Evolutionary conservation across 2,329 filamentous ascomycete species (phyloP), one percentile per base, ranked within the genome.

Genomic region (Botrytis fragariae): DNA sequence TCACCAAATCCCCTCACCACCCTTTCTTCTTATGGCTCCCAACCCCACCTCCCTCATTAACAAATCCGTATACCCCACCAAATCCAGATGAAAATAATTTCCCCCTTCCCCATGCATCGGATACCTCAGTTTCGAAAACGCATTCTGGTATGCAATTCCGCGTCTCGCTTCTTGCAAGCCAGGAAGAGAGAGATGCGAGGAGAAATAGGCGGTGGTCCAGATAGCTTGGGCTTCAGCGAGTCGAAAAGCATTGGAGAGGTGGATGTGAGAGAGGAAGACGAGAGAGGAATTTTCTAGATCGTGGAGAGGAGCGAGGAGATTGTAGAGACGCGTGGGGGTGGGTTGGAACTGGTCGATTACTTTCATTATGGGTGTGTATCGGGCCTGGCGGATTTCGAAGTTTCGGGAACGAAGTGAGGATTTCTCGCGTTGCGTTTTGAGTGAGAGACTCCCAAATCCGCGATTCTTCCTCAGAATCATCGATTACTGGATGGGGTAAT

Each of bases 371-470:
- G 29, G 32, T 65, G n/a, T 69, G 72, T 5, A 0, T 20, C 25
- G 45, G 9, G 3, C 20, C 20, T 12, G 74, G 68, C 3, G 74
- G 74, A 48, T 73, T 37, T 14, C 67, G 67, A 18, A 75, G 72
- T 32, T 73, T 62, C 18, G 62, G 74, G 39, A 73, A 73, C 4
- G 29, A 48, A 12, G 42, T 20, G 32, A 71, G 16, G 18, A 74
- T 67, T 60, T 73, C 57, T 29, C 18, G 48, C 59, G 69, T 67
- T 1, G 74, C 74, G 22, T 54, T 29, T 35, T 74, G 57, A 16
- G 77, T 72, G 29, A 79, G 76, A 20, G 71, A 73, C 35, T 75
- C 64, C 77, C 79, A 80, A 25, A 78, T 76, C 1, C 74, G 71
- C n/a, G 74, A 70, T 63, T 76, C 73, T 54, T 73, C 69, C 29